phyloP scores from a whole-genome alignment of 129 eudicot species.

The Arctium minus region DNA sequence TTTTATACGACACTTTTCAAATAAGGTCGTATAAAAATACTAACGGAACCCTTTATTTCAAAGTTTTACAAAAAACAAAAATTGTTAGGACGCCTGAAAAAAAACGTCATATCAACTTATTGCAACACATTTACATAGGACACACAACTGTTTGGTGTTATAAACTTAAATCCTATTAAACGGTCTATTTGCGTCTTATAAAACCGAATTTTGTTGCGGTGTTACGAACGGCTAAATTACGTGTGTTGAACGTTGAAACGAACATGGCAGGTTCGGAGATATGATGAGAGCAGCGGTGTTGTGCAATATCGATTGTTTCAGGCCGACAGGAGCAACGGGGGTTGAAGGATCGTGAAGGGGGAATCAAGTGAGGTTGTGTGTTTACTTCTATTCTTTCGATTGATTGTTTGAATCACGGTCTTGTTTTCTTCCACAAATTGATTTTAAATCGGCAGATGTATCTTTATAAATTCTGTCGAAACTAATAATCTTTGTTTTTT shows the following conservation, averaged over 20 bases:
- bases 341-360: conserved; percentile 47
- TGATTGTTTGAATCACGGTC: conserved; percentile 22
- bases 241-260: conserved; percentile 32
- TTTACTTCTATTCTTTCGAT: conserved; percentile 15
- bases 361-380: conserved; percentile 30
- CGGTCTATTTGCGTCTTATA: background rate
- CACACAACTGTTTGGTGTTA: background rate
- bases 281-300: conserved; percentile 88
- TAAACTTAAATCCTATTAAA: background rate
- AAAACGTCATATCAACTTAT: background rate
- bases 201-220: background rate
- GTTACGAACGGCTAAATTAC: background rate
- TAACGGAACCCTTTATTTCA: background rate
- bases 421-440: conserved; percentile 13
- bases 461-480: conserved; percentile 28
- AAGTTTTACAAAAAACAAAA: too few species aligned
- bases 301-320: conserved; percentile 91
- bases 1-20: background rate
- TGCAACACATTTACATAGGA: background rate
- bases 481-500: conserved; percentile 23
- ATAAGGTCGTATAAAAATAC: background rate
- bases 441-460: conserved; percentile 31
- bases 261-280: conserved; percentile 85
- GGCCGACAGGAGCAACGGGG: conserved; percentile 65
- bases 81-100: background rate